Percentiles rank a stretch among this genome's conserved stretches.
These are phyloP conservation scores for Aspergillus amoenus DNA, from an alignment of 2,329 filamentous ascomycete species.

Conservation along the genomic window DNA sequence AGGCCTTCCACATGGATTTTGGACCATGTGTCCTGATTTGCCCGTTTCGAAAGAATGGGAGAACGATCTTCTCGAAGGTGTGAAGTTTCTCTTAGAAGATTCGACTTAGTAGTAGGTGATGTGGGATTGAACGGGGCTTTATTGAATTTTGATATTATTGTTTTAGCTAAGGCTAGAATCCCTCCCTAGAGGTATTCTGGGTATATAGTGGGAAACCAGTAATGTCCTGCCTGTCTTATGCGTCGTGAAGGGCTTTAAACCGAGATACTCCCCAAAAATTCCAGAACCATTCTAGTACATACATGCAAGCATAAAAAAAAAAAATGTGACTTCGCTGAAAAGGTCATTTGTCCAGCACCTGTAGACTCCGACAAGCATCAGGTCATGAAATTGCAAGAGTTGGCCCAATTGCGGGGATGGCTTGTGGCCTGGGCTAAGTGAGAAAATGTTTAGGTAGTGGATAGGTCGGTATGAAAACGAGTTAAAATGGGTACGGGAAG, in stretches of 20 bases:
- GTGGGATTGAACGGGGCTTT: neutral
- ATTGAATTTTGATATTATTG: neutral
- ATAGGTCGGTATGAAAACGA: neutral
- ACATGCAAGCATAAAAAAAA: neutral
- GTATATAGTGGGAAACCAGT: neutral
- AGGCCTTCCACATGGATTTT: conserved; percentile 38
- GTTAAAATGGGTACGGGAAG: neutral
- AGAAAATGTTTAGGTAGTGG: neutral
- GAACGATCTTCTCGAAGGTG: conserved; percentile 24
- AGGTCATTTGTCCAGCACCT: neutral
- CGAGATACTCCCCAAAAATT: neutral
- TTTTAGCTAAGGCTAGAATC: neutral
- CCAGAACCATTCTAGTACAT: conserved; percentile 6
- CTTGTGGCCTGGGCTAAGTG: neutral
- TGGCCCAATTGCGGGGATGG: neutral
- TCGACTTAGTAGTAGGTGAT: neutral
- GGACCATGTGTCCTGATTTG: conserved; percentile 29
- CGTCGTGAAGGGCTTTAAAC: neutral
- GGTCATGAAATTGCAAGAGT: conserved; percentile 8
- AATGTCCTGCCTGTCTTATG: neutral
- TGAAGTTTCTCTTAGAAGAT: conserved; percentile 9
- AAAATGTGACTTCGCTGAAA: neutral
- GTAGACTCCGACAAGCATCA: conserved; percentile 8
- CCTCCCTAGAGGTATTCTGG: neutral
- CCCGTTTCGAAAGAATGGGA: conserved; percentile 32